These are phyloP conservation scores for Epichloe brachyelytri DNA, from an alignment of 2,329 filamentous ascomycete genomes.

Conservation along the genomic window DNA sequence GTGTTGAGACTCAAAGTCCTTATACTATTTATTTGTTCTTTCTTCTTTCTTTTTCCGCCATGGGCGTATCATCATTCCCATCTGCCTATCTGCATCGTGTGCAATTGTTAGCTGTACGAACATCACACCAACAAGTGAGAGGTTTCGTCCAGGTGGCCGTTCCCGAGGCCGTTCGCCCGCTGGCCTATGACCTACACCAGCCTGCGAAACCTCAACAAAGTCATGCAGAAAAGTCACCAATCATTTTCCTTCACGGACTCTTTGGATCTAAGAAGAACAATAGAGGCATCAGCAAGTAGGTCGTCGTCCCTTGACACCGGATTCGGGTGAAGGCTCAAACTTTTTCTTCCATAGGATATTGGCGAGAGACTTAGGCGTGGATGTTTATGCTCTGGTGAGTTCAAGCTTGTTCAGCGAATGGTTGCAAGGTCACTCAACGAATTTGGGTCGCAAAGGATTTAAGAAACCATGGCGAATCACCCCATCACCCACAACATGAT, in stretches of 20 bases:
- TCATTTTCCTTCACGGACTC: constrained; percentile 82
- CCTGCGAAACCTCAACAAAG: constrained; percentile 29
- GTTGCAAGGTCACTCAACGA: background rate
- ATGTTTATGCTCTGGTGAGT: constrained; percentile 68
- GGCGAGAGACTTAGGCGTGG: constrained; percentile 65
- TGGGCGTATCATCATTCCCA: background rate
- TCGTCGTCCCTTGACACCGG: constrained; percentile 6
- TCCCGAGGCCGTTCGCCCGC: constrained; percentile 13
- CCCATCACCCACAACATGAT: constrained; percentile 63
- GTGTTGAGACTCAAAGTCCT: background rate
- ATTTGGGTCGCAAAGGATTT: constrained; percentile 48
- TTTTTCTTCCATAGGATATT: constrained; percentile 44
- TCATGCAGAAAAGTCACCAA: constrained; percentile 40
- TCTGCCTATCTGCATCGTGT: background rate
- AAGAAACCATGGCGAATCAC: constrained; percentile 85
- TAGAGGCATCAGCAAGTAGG: constrained; percentile 84
- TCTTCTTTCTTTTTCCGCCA: background rate
- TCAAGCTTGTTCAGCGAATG: background rate
- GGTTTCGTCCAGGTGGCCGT: background rate
- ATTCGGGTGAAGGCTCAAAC: background rate
- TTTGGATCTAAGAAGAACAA: constrained; percentile 97
- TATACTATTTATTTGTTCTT: too few relatives aligned
- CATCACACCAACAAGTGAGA: background rate
- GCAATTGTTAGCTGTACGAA: background rate
- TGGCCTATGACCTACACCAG: constrained; percentile 56